phyloP scores from a whole-genome alignment of 805 yeast genomes.

The Candida corydali region DNA sequence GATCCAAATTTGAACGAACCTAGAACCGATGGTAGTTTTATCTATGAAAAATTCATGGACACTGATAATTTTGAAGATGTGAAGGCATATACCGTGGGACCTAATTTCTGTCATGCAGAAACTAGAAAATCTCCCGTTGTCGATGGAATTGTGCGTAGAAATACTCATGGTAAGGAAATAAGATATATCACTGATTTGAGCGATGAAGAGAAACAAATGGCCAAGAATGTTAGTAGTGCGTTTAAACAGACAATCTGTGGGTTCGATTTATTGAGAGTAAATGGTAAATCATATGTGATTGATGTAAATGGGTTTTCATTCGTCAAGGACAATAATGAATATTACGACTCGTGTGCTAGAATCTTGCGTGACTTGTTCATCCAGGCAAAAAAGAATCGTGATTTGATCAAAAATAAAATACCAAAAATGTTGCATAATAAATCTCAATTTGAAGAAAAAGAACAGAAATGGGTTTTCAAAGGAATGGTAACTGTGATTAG shows the following conservation, averaged over 20 bases:
- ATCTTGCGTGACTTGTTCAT: constrained; percentile 73
- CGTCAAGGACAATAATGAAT: constrained; percentile 84
- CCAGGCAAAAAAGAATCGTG: constrained; percentile 44
- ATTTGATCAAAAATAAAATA: constrained; percentile 33
- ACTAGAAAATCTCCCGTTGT: constrained; percentile 98
- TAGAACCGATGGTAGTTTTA: constrained; percentile 84
- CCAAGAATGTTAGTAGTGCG: constrained; percentile 64
- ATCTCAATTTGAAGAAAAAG: constrained; percentile 50
- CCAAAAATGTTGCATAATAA: constrained; percentile 31
- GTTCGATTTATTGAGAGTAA: constrained; percentile 85
- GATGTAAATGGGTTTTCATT: constrained; percentile 98
- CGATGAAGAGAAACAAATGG: constrained; percentile 74
- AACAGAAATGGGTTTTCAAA: constrained; percentile 94
- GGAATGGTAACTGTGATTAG: constrained; percentile 88
- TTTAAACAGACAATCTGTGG: constrained; percentile 97
- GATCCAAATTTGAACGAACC: constrained; percentile 75
- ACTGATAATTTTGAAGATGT: constrained; percentile 98
- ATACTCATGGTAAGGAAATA: constrained; percentile 95
- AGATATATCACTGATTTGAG: constrained; percentile 81
- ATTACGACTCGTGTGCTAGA: constrained; percentile 78
- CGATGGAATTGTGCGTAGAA: constrained; percentile 97
- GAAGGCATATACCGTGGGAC: constrained; percentile 96
- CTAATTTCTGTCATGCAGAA: constrained; percentile 90
- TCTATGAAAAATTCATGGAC: constrained; percentile 94
- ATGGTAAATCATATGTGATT: constrained; percentile 85